Evolutionary conservation across 208 protist genomes (phyloP).

Genomic region (Crithidia fasciculata): DNA sequence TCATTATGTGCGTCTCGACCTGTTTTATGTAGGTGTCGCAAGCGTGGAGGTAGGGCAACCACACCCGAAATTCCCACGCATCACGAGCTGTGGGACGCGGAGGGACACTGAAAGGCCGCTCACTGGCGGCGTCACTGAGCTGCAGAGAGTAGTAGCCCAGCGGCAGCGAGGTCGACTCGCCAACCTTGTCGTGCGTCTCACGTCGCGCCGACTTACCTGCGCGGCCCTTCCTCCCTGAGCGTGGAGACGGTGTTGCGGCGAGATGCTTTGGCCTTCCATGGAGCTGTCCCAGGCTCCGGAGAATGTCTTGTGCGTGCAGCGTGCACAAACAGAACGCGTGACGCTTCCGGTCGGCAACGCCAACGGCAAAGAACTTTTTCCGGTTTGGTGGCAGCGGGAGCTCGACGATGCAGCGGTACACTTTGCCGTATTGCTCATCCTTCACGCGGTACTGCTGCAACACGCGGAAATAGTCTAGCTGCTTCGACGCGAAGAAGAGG

Average conservation of each 20-base stretch:
- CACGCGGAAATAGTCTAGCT: conserved; percentile 58
- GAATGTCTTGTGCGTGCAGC: conserved; percentile 56
- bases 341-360: conserved; percentile 62
- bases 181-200: no score
- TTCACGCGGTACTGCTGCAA: conserved; percentile 74
- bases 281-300: conserved; percentile 47
- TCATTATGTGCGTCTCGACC: conserved; percentile 2
- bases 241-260: no score
- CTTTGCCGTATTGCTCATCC: conserved; percentile 40
- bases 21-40: conserved; percentile 31
- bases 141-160: conserved; percentile 54
- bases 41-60: conserved; percentile 24
- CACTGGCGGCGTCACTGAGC: conserved; percentile 9
- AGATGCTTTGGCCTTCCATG: no score
- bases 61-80: conserved; percentile 13
- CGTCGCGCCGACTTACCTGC: no score
- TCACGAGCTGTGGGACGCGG: conserved; percentile 15
- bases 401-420: conserved; percentile 82
- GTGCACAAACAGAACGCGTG: conserved; percentile 60
- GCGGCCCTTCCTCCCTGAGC: no score
- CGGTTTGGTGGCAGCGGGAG: conserved; percentile 62
- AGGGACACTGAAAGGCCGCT: conserved; percentile 24
- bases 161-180: conserved; percentile 34
- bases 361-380: conserved; percentile 70
- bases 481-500: conserved; percentile 45